A percentile compares a stretch with the other conserved stretches of the same genome.
phyloP scores from a whole-genome alignment of 768 basidiomycete species.

The Suillus decipiens region DNA sequence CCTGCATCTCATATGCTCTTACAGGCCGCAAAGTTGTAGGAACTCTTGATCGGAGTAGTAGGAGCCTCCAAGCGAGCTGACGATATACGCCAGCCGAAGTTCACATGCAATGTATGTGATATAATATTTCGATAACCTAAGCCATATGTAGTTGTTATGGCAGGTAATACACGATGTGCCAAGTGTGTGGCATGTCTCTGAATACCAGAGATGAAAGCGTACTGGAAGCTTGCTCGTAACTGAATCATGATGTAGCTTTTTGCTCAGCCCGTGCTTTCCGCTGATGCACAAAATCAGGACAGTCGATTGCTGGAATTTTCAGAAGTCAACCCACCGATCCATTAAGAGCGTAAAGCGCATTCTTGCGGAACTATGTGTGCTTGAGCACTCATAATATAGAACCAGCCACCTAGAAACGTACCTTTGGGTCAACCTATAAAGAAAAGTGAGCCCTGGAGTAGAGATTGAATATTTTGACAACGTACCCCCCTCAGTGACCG shows the following conservation, averaged over 20 bases:
- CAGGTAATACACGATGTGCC: constrained; percentile 4
- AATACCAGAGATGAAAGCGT: not conserved
- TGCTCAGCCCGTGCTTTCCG: constrained; percentile 66
- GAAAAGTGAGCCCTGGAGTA: constrained; percentile 13
- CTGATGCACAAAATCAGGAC: constrained; percentile 36
- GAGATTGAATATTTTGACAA: constrained; percentile 26
- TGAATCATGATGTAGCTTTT: constrained; percentile 43
- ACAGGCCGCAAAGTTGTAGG: constrained; percentile 71
- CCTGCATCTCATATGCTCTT: constrained; percentile 44
- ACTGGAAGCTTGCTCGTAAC: not conserved
- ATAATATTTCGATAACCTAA: constrained; percentile 17
- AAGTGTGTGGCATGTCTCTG: not conserved
- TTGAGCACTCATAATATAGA: constrained; percentile 4
- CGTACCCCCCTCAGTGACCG: constrained; percentile 91
- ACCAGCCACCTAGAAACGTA: constrained; percentile 30
- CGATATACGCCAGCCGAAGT: constrained; percentile 20
- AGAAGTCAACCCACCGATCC: constrained; percentile 63
- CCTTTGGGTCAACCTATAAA: constrained; percentile 78
- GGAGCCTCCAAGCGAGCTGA: constrained; percentile 30
- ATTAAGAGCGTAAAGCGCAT: constrained; percentile 67
- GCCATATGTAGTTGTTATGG: constrained; percentile 22
- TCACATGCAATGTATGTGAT: constrained; percentile 19
- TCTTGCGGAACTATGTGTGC: constrained; percentile 74
- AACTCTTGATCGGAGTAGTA: constrained; percentile 49
- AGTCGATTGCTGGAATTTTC: not conserved